Evolutionary conservation across 225 moss, liverwort and hornwort species (phyloP).

Genomic region (Polytrichum formosum): DNA sequence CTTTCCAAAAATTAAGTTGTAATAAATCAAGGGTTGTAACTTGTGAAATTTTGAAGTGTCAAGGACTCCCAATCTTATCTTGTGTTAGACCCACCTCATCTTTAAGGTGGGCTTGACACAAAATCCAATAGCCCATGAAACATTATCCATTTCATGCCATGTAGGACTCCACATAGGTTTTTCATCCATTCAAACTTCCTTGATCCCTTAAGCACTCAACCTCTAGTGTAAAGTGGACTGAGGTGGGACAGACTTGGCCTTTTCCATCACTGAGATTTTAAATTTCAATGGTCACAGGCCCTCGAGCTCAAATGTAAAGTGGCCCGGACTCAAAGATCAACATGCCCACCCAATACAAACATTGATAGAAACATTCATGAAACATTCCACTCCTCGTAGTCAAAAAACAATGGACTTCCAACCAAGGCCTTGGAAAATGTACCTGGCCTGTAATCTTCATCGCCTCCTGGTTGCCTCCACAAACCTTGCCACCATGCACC

Average conservation of each 20-base stretch:
- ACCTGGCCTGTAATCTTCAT: conserved; percentile 80
- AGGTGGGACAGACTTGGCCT: not conserved
- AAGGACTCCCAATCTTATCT: too few relatives aligned
- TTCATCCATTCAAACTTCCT: too few relatives aligned
- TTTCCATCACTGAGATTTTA: not conserved
- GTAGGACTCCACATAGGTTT: too few relatives aligned
- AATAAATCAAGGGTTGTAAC: too few relatives aligned
- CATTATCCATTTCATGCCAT: too few relatives aligned
- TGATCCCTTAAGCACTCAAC: not conserved
- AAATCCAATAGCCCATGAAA: too few relatives aligned
- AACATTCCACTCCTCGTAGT: not conserved
- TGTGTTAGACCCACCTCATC: too few relatives aligned
- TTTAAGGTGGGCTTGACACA: too few relatives aligned
- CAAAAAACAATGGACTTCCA: not conserved
- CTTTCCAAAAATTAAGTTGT: too few relatives aligned
- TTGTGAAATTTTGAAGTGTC: too few relatives aligned
- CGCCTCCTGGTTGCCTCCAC: conserved; percentile 54
- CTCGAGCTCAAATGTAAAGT: too few relatives aligned
- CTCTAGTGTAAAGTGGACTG: not conserved
- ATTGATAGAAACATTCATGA: not conserved
- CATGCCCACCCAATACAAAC: not conserved
- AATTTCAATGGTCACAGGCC: too few relatives aligned
- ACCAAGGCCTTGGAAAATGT: not conserved
- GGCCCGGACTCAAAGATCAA: not conserved
- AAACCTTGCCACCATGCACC: conserved; percentile 83